Conservation (phyloP, 306 rosid genomes). For the Casuarina equisetifolia region DNA sequence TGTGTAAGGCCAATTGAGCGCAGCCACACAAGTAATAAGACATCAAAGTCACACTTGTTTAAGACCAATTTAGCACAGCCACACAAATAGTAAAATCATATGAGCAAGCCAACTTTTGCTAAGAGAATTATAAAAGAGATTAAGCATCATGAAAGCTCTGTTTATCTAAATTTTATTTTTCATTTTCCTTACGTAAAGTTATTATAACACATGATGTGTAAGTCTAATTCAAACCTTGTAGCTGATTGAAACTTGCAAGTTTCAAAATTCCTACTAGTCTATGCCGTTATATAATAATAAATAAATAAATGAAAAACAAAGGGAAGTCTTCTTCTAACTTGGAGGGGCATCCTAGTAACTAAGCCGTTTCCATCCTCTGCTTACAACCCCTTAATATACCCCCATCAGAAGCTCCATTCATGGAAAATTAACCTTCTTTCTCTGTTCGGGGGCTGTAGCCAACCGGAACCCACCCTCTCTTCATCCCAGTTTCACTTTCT, state of each 20-base stretch:
- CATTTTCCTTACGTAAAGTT: too few relatives aligned
- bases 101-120: too few relatives aligned
- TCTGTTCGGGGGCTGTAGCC: neutral
- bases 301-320: neutral
- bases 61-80: too few relatives aligned
- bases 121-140: too few relatives aligned
- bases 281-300: neutral
- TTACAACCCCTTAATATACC: slow-evolving; percentile 17
- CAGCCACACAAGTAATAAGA: too few relatives aligned
- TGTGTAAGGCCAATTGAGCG: too few relatives aligned
- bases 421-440: neutral
- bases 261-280: neutral
- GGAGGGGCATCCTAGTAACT: slow-evolving; percentile 32
- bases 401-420: neutral
- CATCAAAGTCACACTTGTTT: too few relatives aligned
- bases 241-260: slow-evolving; percentile 2
- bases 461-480: neutral
- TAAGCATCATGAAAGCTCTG: neutral
- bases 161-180: too few relatives aligned
- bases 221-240: neutral
- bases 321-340: neutral
- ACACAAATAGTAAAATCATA: too few relatives aligned
- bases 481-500: neutral
- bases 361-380: slow-evolving; percentile 7
- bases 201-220: too few relatives aligned